phyloP scores from a whole-genome alignment of 2,329 filamentous ascomycete species.

The Pseudogymnoascus sp. region DNA sequence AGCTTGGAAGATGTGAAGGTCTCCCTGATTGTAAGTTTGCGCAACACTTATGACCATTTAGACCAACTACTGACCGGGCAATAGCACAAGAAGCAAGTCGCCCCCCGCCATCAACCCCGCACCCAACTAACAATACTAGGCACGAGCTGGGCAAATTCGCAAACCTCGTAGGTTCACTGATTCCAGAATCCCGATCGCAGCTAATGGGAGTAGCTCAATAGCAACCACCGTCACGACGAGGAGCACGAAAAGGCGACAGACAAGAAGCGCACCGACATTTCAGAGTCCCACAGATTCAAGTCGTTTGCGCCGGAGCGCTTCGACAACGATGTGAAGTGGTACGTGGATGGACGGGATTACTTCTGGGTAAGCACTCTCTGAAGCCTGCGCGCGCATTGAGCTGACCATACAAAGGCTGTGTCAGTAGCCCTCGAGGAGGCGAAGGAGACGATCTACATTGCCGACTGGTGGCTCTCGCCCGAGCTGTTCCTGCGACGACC shows the following conservation, averaged over 20 bases:
- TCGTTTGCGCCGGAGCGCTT: constrained; percentile 85
- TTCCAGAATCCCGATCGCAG: neutral
- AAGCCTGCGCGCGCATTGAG: neutral
- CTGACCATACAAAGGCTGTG: constrained; percentile 51
- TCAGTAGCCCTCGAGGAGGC: constrained; percentile 84
- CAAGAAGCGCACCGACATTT: constrained; percentile 66
- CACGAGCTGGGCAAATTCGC: constrained; percentile 57
- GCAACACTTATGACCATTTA: neutral
- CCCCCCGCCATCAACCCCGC: constrained; percentile 3
- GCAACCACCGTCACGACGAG: constrained; percentile 88
- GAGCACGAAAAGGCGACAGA: constrained; percentile 82
- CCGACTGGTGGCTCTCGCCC: constrained; percentile 93
- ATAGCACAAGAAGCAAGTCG: constrained; percentile 49
- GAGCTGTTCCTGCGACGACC: constrained; percentile 82
- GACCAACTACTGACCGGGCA: neutral
- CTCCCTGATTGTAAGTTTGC: constrained; percentile 35
- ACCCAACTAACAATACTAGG: constrained; percentile 26
- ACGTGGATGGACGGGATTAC: constrained; percentile 91
- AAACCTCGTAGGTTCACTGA: constrained; percentile 46
- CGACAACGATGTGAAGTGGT: constrained; percentile 90
- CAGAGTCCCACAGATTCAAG: constrained; percentile 72
- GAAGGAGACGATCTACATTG: constrained; percentile 90
- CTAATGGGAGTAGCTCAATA: constrained; percentile 53
- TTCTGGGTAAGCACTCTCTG: constrained; percentile 57
- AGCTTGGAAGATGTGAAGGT: constrained; percentile 54